Percentiles rank a stretch among this genome's conserved stretches.
phyloP scores from a whole-genome alignment of 805 yeast species.

The Candida multigemmis region DNA sequence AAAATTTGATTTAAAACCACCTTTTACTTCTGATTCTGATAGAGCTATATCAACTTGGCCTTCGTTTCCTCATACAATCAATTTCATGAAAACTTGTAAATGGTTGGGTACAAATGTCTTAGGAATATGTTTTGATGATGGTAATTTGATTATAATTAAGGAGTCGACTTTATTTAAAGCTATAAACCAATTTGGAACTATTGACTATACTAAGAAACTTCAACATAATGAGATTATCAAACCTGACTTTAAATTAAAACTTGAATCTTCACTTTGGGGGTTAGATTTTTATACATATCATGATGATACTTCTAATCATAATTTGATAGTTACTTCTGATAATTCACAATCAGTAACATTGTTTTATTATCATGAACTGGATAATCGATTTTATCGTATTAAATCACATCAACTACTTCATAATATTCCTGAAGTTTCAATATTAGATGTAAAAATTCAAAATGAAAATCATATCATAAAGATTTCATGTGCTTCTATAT shows the following conservation, averaged over 20 bases:
- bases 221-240: too few species aligned
- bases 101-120: conserved; percentile 28
- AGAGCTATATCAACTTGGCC: conserved; percentile 42
- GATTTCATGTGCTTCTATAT: conserved; percentile 34
- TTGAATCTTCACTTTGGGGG: conserved; percentile 55
- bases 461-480: conserved; percentile 15
- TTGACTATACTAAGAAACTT: conserved; percentile 4
- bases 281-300: conserved; percentile 30
- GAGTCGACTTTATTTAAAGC: conserved; percentile 13
- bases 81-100: conserved; percentile 31
- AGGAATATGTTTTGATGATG: conserved; percentile 47
- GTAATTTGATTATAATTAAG: conserved; percentile 33
- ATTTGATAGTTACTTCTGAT: conserved; percentile 42
- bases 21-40: conserved; percentile 29
- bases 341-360: conserved; percentile 40
- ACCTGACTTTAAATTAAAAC: conserved; percentile 18
- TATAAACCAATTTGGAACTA: conserved; percentile 4
- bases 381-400: conserved; percentile 17
- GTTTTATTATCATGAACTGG: conserved; percentile 21
- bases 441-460: conserved; percentile 5
- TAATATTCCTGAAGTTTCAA: conserved; percentile 44
- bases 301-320: conserved; percentile 10
- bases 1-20: conserved; percentile 35
- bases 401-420: conserved; percentile 37
- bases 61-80: conserved; percentile 46